Conservation (phyloP, 148 eudicot species). For the Persicaria tinctoria region DNA sequence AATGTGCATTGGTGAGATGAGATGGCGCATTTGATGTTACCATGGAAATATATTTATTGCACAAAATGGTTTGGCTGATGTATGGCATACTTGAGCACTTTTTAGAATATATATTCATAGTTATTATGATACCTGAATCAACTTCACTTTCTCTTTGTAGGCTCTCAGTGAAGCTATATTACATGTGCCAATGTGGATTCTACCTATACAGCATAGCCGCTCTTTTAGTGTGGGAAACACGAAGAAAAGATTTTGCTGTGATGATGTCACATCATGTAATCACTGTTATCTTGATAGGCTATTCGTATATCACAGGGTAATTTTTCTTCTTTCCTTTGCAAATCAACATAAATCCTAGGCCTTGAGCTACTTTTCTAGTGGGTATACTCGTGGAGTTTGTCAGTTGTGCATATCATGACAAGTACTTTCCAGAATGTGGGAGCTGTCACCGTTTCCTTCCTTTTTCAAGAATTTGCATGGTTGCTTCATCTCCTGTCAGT, state of each 20-base stretch:
- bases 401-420: constrained; percentile 5
- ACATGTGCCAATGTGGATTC: constrained; percentile 95
- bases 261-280: constrained; percentile 98
- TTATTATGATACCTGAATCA: neutral
- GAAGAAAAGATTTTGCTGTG: constrained; percentile 88
- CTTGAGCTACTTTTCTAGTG: neutral
- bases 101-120: no score
- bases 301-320: constrained; percentile 76
- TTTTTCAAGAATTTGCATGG: neutral
- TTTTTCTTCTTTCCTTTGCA: constrained; percentile 1
- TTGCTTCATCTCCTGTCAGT: neutral
- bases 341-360: neutral
- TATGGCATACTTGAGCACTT: neutral
- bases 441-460: neutral
- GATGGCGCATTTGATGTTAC: neutral
- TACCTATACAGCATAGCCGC: constrained; percentile 88
- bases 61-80: neutral
- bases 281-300: constrained; percentile 72
- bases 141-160: constrained; percentile 39
- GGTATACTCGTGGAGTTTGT: neutral
- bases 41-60: neutral
- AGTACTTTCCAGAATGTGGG: neutral
- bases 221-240: constrained; percentile 90
- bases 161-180: constrained; percentile 63
- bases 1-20: neutral